These are phyloP conservation scores for Cryoendolithus antarcticus DNA, from an alignment of 2,329 filamentous ascomycete genomes.

Conservation along the genomic window DNA sequence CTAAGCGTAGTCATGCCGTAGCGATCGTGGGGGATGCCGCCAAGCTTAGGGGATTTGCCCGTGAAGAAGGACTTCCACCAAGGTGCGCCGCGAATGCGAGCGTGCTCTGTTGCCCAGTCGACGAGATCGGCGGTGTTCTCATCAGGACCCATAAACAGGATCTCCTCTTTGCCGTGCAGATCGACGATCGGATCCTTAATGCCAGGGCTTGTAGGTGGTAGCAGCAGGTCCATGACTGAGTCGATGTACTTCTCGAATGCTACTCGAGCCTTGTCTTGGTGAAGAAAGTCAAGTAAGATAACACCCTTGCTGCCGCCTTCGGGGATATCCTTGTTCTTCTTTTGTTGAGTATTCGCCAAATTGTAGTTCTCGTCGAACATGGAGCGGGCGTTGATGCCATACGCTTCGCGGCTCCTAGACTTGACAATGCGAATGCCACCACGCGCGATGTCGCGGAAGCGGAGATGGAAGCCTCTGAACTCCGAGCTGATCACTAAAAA, in stretches of 20 bases:
- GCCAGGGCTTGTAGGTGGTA: constrained; percentile 79
- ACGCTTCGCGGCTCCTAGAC: constrained; percentile 90
- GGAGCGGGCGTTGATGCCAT: constrained; percentile 88
- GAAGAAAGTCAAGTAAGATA: constrained; percentile 81
- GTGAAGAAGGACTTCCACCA: constrained; percentile 99
- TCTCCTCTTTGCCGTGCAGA: constrained; percentile 86
- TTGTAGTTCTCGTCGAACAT: constrained; percentile 99
- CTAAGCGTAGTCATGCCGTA: constrained; percentile 98
- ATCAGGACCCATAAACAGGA: constrained; percentile 95
- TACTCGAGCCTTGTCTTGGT: constrained; percentile 83
- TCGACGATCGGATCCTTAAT: constrained; percentile 99
- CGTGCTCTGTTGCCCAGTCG: constrained; percentile 97
- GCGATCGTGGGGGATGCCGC: constrained; percentile 87
- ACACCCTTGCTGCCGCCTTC: constrained; percentile 98
- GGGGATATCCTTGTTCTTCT: constrained; percentile 99
- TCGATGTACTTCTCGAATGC: constrained; percentile 99
- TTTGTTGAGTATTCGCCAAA: constrained; percentile 93
- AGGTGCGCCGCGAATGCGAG: constrained; percentile 70
- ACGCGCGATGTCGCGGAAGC: constrained; percentile 92
- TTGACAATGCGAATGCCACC: constrained; percentile 98
- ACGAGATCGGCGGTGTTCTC: constrained; percentile 98
- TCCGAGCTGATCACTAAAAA: constrained; percentile 96
- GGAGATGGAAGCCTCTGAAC: constrained; percentile 91
- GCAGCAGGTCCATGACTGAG: constrained; percentile 86
- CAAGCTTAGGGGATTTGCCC: constrained; percentile 89